phyloP scores from a whole-genome alignment of 805 yeast genomes.

The Candida hungchunana region DNA sequence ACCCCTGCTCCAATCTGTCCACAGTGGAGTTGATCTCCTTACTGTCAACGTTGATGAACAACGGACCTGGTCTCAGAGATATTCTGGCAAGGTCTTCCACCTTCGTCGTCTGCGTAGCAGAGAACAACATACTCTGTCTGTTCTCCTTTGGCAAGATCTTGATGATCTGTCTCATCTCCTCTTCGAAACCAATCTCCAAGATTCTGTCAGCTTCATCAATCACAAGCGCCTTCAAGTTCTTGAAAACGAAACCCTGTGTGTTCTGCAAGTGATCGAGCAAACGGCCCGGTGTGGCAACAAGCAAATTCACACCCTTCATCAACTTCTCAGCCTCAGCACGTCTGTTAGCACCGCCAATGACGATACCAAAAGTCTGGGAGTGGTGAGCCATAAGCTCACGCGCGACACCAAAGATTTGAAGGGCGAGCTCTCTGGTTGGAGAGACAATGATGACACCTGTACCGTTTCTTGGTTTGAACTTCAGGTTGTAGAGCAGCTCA shows the following conservation, averaged over 20 bases:
- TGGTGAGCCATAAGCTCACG: conserved; percentile 81
- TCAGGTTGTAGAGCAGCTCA: conserved; percentile 82
- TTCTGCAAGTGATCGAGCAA: conserved; percentile 94
- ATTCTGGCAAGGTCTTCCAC: conserved; percentile 98
- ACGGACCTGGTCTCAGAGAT: conserved; percentile 89
- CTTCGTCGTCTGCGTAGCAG: conserved; percentile 99
- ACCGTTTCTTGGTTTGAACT: conserved; percentile 96
- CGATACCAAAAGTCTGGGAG: conserved; percentile 92
- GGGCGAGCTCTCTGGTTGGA: conserved; percentile 96
- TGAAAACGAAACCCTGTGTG: conserved; percentile 89
- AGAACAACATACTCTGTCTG: conserved; percentile 94
- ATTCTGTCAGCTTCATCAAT: conserved; percentile 99
- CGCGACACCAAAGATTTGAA: conserved; percentile 97
- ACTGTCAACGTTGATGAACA: conserved; percentile 88
- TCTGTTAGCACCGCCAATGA: conserved; percentile 97
- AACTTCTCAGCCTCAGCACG: conserved; percentile 96
- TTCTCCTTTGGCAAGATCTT: conserved; percentile 88
- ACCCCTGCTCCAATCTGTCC: conserved; percentile 97
- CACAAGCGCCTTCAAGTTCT: conserved; percentile 87
- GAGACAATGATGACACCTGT: conserved; percentile 95
- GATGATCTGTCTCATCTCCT: conserved; percentile 96
- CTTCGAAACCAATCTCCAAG: conserved; percentile 96
- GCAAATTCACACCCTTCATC: conserved; percentile 85
- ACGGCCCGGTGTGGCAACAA: conserved; percentile 98
- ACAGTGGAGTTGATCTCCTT: conserved; percentile 85